Base-by-base conservation (phyloP, 495 filamentous ascomycete genomes). In the Parachaetomium inaequale region DNA sequence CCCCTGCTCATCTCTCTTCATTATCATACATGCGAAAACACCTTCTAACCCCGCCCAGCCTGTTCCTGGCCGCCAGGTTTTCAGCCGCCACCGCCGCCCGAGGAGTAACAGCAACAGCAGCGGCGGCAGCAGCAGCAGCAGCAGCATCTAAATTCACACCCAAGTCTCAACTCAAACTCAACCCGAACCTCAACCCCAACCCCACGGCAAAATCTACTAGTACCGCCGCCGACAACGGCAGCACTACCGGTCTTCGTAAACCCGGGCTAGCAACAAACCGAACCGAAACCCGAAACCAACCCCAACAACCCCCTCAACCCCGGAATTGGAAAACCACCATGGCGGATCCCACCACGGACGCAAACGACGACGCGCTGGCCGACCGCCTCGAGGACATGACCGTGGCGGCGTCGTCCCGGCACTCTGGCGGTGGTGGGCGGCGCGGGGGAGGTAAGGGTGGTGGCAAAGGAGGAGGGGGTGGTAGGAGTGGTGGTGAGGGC, bases 401-500 rank as follows among this genome's bases (percentile, higher is more conserved):
- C 32, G 19, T 54, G 52, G 11, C 29, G 12, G n/a, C 55, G 15
- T 29, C 31, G 6, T 8, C 55, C 7, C 38, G 55, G 17, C 10
- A n/a, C 3, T 3, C 3, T 12, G 31, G 46, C 17, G 58, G 58
- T 11, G 58, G 47, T 19, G 29, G 42, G 7, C 25, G 43, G 1
- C 25, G 36, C 4, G 50, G 32, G 8, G 36, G 38, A 4, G 56
- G 52, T 1, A 56, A 14, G 29, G 34, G 58, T 14, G 60, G 63
- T 7, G 21, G 59, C 3, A 17, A 32, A 11, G 46, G 72, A 4
- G 23, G 45, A 12, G 23, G 23, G 3, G 23, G 23, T 1, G 23
- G 23, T 4, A 23, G 49, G 7, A 45, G 71, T 17, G 74, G 74
- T 26, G 68, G 73, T 2, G 71, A 71, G 19, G 67, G 71, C 3